Base-by-base conservation (phyloP, 75 land plant genomes). In the Selaginella tamariscina region DNA sequence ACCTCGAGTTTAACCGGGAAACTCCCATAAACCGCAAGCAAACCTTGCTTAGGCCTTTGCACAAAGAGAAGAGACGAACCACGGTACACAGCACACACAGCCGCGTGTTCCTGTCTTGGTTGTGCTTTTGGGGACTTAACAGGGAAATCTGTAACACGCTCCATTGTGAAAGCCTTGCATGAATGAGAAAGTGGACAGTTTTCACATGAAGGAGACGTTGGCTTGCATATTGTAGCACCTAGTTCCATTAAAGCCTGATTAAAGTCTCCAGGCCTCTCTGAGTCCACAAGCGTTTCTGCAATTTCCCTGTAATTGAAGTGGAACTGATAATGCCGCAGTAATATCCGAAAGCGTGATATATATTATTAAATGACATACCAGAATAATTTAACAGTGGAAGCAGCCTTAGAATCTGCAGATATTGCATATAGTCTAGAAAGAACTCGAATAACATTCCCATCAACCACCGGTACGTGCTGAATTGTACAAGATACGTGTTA, bases 11-110 rank as follows among this genome's bases (percentile, higher is more conserved):
- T 68, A 63, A 94, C 62, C 15, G 74, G 96, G 96, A 39, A 94
- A 94, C 71, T 94, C 98, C 98, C 96, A 94, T 13, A 94, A 84
- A 18, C 98, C 96, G 96, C 91, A 65, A 94, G 88, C 73, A 93
- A 70, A 27, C 98, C 98, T 57, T 82, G 67, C 70, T 85, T 71
- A 30, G 96, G 98, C 73, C 98, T 85, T 57, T 82, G 83, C 0
- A 85, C 81, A 57, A 94, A 78, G 62, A 90, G 79, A 49, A 81
- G 80, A 21, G 27, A 44, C 24, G 77, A 56, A 1, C 68, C 55
- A 62, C 67, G 44, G 39, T 86, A 77, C 33, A 89, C 71, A 64
- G 87, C 85, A 78, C 88, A 87, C 56, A 89, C 88, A 32, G 96
- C 86, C 56, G 85, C 82, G 76, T 67, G 83, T 32, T 90, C 88